Evolutionary conservation across 371 early-diverging fungal species (phyloP).

Genomic region (Mortierella sp.): DNA sequence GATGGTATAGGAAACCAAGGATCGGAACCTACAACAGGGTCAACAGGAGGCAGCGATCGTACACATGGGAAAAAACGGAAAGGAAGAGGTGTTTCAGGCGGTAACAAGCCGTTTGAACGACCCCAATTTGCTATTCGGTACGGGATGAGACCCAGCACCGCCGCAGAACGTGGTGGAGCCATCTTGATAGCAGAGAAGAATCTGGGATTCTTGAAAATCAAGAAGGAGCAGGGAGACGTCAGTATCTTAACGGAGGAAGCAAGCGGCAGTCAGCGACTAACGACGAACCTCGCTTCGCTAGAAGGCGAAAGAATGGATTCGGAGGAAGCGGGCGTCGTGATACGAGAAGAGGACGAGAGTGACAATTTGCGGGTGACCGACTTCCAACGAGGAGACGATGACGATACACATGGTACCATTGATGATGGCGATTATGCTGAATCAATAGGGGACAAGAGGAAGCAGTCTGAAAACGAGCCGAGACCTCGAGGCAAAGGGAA

Average conservation of each 20-base stretch:
- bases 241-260: background rate
- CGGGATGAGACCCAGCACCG: conserved; percentile 28
- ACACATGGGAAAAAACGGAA: conserved; percentile 2
- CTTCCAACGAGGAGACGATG: conserved; percentile 5
- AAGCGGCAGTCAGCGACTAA: background rate
- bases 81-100: background rate
- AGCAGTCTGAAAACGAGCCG: background rate
- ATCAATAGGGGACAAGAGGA: conserved; percentile 8
- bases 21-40: background rate
- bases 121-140: conserved; percentile 40
- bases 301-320: conserved; percentile 13
- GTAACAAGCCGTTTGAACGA: conserved; percentile 1
- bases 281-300: conserved; percentile 14
- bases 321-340: background rate
- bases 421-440: conserved; percentile 16
- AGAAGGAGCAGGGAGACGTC: conserved; percentile 21
- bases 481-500: conserved; percentile 7
- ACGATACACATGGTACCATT: background rate
- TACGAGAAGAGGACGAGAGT: conserved; percentile 44
- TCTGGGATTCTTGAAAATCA: conserved; percentile 33
- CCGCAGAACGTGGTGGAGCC: conserved; percentile 36
- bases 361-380: conserved; percentile 33
- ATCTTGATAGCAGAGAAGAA: conserved; percentile 35
- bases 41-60: background rate
- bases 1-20: background rate